A percentile compares a stretch with the other conserved stretches of the same genome.
These are phyloP conservation scores for Chamaenerion angustifolium DNA, from an alignment of 345 rosid genomes.

Conservation along the genomic window DNA sequence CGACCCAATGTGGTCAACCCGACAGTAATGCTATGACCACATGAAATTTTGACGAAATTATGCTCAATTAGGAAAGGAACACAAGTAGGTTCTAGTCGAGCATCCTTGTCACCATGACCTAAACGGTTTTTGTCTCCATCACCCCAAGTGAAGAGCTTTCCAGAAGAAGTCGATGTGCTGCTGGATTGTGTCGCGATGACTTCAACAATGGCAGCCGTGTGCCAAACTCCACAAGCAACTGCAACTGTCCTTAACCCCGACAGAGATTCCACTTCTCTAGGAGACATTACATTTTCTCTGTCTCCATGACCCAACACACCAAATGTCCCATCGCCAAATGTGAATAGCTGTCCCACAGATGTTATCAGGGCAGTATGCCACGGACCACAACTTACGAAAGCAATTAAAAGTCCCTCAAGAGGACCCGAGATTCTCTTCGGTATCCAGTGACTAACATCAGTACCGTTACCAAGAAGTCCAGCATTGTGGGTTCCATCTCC, in stretches of 20 bases:
- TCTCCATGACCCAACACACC: constrained; percentile 94
- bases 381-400: constrained; percentile 85
- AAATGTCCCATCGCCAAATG: constrained; percentile 93
- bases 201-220: constrained; percentile 92
- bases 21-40: constrained; percentile 90
- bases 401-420: constrained; percentile 82
- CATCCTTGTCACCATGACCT: constrained; percentile 93
- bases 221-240: constrained; percentile 96
- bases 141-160: constrained; percentile 96
- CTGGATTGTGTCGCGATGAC: constrained; percentile 73
- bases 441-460: constrained; percentile 89
- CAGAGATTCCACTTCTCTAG: constrained; percentile 82
- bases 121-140: constrained; percentile 92
- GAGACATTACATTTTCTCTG: constrained; percentile 48
- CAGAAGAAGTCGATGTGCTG: constrained; percentile 57
- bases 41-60: constrained; percentile 65
- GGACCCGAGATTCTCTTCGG: constrained; percentile 92
- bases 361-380: constrained; percentile 97
- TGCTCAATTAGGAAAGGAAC: constrained; percentile 76
- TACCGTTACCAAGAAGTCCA: constrained; percentile 91
- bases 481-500: constrained; percentile 90
- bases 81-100: constrained; percentile 83
- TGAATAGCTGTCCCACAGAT: constrained; percentile 73
- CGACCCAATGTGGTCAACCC: constrained; percentile 71
- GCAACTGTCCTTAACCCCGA: constrained; percentile 72